Conservation (phyloP, 805 yeast species). For the Candida silvatica region DNA sequence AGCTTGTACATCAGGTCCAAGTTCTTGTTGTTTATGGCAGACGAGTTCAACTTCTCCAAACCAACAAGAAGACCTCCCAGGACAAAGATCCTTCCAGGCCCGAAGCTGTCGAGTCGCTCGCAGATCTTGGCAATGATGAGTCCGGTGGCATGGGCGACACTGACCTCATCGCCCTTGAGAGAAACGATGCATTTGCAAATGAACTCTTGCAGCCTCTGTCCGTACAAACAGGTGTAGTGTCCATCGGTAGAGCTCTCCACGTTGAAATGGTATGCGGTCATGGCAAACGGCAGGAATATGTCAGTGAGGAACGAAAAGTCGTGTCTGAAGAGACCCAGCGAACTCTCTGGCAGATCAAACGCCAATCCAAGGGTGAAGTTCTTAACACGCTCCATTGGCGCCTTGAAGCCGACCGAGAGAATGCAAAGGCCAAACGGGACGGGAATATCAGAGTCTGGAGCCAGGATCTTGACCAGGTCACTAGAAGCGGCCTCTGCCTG, state of each 20-base stretch:
- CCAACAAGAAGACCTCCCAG: constrained; percentile 52
- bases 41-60: constrained; percentile 18
- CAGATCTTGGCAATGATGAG: too few species aligned
- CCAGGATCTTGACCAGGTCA: constrained; percentile 50
- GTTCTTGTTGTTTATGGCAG: constrained; percentile 19
- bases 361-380: constrained; percentile 51
- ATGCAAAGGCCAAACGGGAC: constrained; percentile 67
- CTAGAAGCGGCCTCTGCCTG: constrained; percentile 71
- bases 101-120: constrained; percentile 37
- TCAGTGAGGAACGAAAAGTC: constrained; percentile 31
- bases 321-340: constrained; percentile 38
- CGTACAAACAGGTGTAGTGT: constrained; percentile 43
- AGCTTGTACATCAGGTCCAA: constrained; percentile 24
- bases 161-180: constrained; percentile 13
- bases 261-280: constrained; percentile 54
- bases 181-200: constrained; percentile 29
- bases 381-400: constrained; percentile 71
- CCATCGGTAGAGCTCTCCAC: constrained; percentile 28
- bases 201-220: constrained; percentile 39
- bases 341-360: constrained; percentile 38
- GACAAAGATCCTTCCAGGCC: constrained; percentile 60
- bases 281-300: constrained; percentile 46
- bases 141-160: too few species aligned
- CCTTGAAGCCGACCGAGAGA: constrained; percentile 68
- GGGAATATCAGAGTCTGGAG: constrained; percentile 42